phyloP scores from a whole-genome alignment of 2,329 filamentous ascomycete genomes.

The Aspergillus texensis region DNA sequence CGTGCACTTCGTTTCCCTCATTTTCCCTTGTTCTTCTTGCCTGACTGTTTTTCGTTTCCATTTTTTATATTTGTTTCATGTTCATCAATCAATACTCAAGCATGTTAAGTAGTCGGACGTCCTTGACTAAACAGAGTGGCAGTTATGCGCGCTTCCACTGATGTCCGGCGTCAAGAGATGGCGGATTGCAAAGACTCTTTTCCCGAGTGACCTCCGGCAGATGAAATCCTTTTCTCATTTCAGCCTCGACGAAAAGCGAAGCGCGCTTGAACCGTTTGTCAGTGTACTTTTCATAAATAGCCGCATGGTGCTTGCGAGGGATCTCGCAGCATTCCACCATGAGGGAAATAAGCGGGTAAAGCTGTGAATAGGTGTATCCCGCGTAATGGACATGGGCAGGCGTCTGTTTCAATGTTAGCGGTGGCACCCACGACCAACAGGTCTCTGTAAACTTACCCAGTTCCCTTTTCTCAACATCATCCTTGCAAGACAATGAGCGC shows the following conservation, averaged over 20 bases:
- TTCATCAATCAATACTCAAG: neutral
- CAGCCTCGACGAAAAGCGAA: slow-evolving; percentile 75
- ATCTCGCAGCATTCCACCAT: slow-evolving; percentile 87
- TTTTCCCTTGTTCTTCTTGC: neutral
- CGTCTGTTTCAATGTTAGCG: slow-evolving; percentile 57
- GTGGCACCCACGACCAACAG: slow-evolving; percentile 3
- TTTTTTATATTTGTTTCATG: neutral
- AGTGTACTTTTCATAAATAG: slow-evolving; percentile 89
- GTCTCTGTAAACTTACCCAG: slow-evolving; percentile 69
- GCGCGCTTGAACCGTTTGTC: slow-evolving; percentile 86
- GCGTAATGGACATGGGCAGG: slow-evolving; percentile 88
- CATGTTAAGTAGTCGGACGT: neutral
- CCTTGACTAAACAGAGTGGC: slow-evolving; percentile 10
- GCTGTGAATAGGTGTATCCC: slow-evolving; percentile 84
- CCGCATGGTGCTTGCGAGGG: slow-evolving; percentile 77
- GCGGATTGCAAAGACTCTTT: slow-evolving; percentile 12
- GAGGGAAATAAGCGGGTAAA: slow-evolving; percentile 74
- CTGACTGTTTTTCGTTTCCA: neutral
- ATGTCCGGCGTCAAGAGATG: slow-evolving; percentile 15
- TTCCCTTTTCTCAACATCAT: slow-evolving; percentile 87
- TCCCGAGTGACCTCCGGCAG: slow-evolving; percentile 43
- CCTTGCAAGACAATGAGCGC: slow-evolving; percentile 87
- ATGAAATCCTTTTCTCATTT: slow-evolving; percentile 65
- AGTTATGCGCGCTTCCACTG: slow-evolving; percentile 24
- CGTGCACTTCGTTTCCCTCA: neutral